Evolutionary conservation across 805 yeast genomes (phyloP), one percentile per base, ranked within the genome.

Genomic region (Huiozyma naganishii): DNA sequence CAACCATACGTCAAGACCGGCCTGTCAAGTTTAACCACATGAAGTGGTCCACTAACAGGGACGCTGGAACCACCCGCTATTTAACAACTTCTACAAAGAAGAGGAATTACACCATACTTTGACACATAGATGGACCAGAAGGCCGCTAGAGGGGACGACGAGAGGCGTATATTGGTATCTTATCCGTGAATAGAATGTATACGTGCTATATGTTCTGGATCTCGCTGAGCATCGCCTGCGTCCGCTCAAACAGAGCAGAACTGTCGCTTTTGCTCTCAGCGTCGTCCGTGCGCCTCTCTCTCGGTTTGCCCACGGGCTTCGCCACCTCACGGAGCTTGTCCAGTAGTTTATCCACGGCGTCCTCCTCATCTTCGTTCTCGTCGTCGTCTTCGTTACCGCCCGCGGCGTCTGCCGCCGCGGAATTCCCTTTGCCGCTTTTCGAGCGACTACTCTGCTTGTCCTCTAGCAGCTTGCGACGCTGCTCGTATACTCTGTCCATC

Each of bases 401-500:
- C 5, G 3, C 33, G 33, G 33, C 9, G 33, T 8, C 33, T 30
- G 33, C 33, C 9, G 33, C 9, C 11, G 33, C 3, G 11, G 33
- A 9, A 5, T 11, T 30, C 36, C 7, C 28, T 17, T 41, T 8
- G 27, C 17, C 28, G 29, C 10, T 41, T 23, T 29, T 32, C 23
- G 8, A 28, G 32, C 44, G 49, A 4, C 32, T 44, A 38, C 35
- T 55, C 57, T 17, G 23, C 23, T 17, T 17, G 23, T 17, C 23
- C 23, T 17, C 23, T 37, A 80, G 59, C 49, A 77, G 55, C 51
- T 67, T 72, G 67, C 79, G 77, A 44, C 89, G 65, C 49, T 74
- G 79, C 52, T 80, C 81, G 52, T 78, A 80, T 5, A 80, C 67
- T 40, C 78, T 68, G 37, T 76, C 70, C 51, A 81, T 83, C 52